Percentiles rank a stretch among this genome's conserved stretches.
Conservation (phyloP, 2,329 filamentous ascomycete species). For the Hirsutella rhossiliensis region DNA sequence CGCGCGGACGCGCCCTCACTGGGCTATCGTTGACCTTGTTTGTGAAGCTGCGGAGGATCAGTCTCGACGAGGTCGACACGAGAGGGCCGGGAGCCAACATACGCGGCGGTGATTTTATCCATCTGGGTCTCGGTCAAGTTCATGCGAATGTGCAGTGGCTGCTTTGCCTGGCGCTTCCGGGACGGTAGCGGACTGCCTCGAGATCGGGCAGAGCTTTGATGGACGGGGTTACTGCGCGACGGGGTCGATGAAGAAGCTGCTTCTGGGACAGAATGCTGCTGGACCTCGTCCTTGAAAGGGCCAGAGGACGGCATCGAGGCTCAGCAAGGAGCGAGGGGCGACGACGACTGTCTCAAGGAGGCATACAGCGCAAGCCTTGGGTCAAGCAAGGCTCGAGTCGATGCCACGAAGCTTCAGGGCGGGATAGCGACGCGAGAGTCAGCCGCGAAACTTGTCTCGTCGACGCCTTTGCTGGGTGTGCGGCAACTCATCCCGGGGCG, state of each 20-base stretch:
- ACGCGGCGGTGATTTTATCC: slow-evolving; percentile 35
- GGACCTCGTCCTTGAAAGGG: slow-evolving; percentile 3
- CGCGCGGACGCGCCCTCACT: slow-evolving; percentile 8
- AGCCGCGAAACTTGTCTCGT: too few species aligned
- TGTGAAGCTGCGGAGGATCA: slow-evolving; percentile 18
- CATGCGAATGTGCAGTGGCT: slow-evolving; percentile 32
- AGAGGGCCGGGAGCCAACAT: slow-evolving; percentile 7
- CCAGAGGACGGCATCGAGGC: too few species aligned
- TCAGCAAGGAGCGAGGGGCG: too few species aligned
- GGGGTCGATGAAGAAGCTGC: slow-evolving; percentile 13
- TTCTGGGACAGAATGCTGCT: slow-evolving; percentile 10
- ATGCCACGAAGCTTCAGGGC: too few species aligned
- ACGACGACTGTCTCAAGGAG: too few species aligned
- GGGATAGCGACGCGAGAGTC: too few species aligned
- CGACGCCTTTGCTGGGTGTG: too few species aligned
- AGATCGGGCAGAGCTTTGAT: slow-evolving; percentile 17
- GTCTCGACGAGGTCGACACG: neutral
- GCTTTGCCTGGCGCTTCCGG: slow-evolving; percentile 18
- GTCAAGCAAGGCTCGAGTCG: too few species aligned
- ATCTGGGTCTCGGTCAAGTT: slow-evolving; percentile 37
- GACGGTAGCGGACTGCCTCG: slow-evolving; percentile 16
- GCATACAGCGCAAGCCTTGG: too few species aligned
- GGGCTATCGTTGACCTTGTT: slow-evolving; percentile 16
- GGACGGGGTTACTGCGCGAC: slow-evolving; percentile 22
- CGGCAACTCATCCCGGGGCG: too few species aligned